These are phyloP conservation scores for Albifimbria verrucaria DNA, from an alignment of 2,329 filamentous ascomycete genomes.

Conservation along the genomic window DNA sequence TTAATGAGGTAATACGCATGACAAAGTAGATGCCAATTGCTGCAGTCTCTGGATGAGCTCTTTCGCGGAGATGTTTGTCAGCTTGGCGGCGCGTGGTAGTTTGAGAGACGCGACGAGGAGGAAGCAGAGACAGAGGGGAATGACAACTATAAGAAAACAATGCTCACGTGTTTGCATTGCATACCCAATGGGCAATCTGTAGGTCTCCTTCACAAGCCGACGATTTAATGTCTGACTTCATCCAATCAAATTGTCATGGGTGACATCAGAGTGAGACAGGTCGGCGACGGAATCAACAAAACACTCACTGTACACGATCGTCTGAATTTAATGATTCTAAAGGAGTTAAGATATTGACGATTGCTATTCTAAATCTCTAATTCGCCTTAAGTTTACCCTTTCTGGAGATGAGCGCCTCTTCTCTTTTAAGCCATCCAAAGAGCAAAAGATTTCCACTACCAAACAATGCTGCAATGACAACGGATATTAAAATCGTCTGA, in stretches of 20 bases:
- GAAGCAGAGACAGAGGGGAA: not conserved
- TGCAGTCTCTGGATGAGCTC: too few relatives aligned
- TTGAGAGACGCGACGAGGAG: not conserved
- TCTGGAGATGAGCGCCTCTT: not conserved
- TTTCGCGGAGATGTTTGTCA: too few relatives aligned
- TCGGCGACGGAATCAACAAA: too few relatives aligned
- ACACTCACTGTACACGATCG: too few relatives aligned
- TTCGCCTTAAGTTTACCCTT: too few relatives aligned
- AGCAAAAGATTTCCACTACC: not conserved
- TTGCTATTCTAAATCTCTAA: too few relatives aligned
- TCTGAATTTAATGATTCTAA: too few relatives aligned
- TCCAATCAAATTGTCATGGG: not conserved
- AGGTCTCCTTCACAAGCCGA: not conserved
- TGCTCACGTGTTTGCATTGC: not conserved
- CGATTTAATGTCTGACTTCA: not conserved
- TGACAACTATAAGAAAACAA: not conserved
- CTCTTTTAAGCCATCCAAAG: not conserved
- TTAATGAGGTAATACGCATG: too few relatives aligned
- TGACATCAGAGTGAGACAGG: not conserved
- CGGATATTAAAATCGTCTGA: not conserved
- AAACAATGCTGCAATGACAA: not conserved
- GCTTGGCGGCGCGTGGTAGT: not conserved
- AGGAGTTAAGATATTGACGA: too few relatives aligned
- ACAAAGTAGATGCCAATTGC: too few relatives aligned
- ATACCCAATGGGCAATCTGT: not conserved